Conservation (phyloP, 805 yeast genomes). For the Wickerhamomyces silvicola region DNA sequence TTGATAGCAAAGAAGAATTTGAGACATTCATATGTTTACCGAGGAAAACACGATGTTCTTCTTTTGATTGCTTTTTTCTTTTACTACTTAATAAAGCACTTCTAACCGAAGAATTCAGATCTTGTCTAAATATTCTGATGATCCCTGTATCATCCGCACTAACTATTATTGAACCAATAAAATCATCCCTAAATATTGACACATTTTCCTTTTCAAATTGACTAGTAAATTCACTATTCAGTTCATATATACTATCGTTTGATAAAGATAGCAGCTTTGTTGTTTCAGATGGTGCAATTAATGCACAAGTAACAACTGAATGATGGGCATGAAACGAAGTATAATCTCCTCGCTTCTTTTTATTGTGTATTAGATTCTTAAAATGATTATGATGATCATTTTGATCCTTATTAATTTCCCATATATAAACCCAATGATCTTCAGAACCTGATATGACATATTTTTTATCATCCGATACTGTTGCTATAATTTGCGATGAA, state of each 20-base stretch:
- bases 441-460: slow-evolving; percentile 77
- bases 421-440: slow-evolving; percentile 79
- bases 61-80: neutral
- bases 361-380: slow-evolving; percentile 12
- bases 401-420: slow-evolving; percentile 45
- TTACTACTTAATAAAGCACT: slow-evolving; percentile 25
- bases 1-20: slow-evolving; percentile 9
- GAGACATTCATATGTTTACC: slow-evolving; percentile 14
- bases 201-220: slow-evolving; percentile 14
- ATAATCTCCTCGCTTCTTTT: slow-evolving; percentile 50
- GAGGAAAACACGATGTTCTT: slow-evolving; percentile 2
- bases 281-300: slow-evolving; percentile 71
- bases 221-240: slow-evolving; percentile 29
- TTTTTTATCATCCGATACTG: slow-evolving; percentile 46
- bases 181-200: slow-evolving; percentile 22
- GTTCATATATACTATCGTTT: slow-evolving; percentile 73
- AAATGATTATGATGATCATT: slow-evolving; percentile 5
- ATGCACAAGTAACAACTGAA: slow-evolving; percentile 64
- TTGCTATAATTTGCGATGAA: slow-evolving; percentile 66
- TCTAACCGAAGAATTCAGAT: slow-evolving; percentile 49
- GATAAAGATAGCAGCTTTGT: slow-evolving; percentile 59
- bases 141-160: slow-evolving; percentile 71
- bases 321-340: slow-evolving; percentile 74
- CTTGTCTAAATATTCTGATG: slow-evolving; percentile 76
- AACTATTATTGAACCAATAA: slow-evolving; percentile 49